Evolutionary conservation across 805 yeast species (phyloP).

Genomic region (Saccharomycopsis capsularis): DNA sequence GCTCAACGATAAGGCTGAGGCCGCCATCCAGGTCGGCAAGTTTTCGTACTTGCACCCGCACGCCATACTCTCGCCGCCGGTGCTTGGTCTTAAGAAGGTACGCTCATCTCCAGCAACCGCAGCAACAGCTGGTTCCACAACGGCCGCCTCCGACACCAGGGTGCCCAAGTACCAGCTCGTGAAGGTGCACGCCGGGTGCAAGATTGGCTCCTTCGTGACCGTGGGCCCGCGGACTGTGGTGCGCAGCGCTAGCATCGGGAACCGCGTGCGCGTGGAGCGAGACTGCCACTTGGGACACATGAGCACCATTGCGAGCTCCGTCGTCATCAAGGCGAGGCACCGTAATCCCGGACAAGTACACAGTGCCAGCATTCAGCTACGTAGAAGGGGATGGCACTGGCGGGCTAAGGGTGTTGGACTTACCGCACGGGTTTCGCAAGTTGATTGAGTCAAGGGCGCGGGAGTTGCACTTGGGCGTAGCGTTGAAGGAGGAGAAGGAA

Average conservation of each 20-base stretch:
- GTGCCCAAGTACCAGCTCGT: too few relatives aligned
- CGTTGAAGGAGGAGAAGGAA: not conserved
- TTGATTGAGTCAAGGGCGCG: conserved; percentile 21
- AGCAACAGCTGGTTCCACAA: not conserved
- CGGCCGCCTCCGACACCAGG: not conserved
- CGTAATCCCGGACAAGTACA: conserved; percentile 33
- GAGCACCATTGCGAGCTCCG: conserved; percentile 41
- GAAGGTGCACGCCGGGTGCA: conserved; percentile 25
- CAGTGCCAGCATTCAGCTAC: conserved; percentile 43
- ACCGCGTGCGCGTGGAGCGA: conserved; percentile 39
- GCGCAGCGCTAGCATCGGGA: conserved; percentile 36
- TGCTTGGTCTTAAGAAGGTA: conserved; percentile 9
- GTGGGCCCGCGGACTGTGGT: conserved; percentile 32
- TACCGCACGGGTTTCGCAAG: conserved; percentile 23
- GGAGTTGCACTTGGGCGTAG: conserved; percentile 16
- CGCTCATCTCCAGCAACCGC: not conserved
- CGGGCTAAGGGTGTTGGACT: conserved; percentile 18
- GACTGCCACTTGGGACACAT: conserved; percentile 32
- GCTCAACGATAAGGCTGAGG: conserved; percentile 5
- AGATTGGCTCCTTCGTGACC: conserved; percentile 39
- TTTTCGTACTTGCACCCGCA: conserved; percentile 32
- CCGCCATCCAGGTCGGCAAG: conserved; percentile 36
- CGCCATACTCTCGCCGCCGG: conserved; percentile 30
- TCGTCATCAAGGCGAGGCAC: conserved; percentile 37
- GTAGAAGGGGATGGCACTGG: conserved; percentile 26